Evolutionary conservation across 306 rosid genomes (phyloP).

Genomic region (Cucumis sativus): DNA sequence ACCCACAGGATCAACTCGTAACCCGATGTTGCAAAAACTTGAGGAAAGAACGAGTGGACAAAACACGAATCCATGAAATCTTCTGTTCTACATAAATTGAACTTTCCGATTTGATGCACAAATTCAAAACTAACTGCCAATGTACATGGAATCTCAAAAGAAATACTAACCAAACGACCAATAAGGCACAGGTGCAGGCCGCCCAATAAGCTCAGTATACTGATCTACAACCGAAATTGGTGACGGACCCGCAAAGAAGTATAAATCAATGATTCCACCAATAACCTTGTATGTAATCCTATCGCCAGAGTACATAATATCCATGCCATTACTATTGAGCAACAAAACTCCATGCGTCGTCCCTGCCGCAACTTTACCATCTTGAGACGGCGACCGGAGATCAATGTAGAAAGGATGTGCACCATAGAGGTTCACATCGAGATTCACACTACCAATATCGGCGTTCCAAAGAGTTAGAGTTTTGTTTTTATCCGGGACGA

Average conservation of each 20-base stretch:
- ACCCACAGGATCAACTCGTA: background rate
- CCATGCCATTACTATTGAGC: conserved; percentile 78
- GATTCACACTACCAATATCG: conserved; percentile 30
- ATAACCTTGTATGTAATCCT: conserved; percentile 52
- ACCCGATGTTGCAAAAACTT: background rate
- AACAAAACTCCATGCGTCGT: conserved; percentile 66
- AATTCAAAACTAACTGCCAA: background rate
- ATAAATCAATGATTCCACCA: conserved; percentile 69
- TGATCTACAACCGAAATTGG: conserved; percentile 64
- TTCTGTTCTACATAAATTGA: background rate
- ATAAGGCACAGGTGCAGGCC: conserved; percentile 74
- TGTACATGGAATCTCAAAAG: background rate
- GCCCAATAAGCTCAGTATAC: conserved; percentile 64
- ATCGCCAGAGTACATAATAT: conserved; percentile 42
- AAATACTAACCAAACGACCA: conserved; percentile 76
- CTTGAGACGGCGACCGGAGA: conserved; percentile 31
- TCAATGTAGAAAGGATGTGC: conserved; percentile 86
- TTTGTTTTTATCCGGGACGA: conserved; percentile 27
- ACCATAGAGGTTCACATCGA: conserved; percentile 57
- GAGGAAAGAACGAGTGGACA: background rate
- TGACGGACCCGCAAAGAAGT: conserved; percentile 56
- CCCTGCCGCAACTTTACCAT: conserved; percentile 33
- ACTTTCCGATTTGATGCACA: background rate
- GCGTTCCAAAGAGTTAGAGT: conserved; percentile 54
- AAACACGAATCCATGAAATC: background rate